Percentiles rank a stretch among this genome's conserved stretches.
Conservation (phyloP, 1,284 basidiomycete species). For the Golubevia sp. region DNA sequence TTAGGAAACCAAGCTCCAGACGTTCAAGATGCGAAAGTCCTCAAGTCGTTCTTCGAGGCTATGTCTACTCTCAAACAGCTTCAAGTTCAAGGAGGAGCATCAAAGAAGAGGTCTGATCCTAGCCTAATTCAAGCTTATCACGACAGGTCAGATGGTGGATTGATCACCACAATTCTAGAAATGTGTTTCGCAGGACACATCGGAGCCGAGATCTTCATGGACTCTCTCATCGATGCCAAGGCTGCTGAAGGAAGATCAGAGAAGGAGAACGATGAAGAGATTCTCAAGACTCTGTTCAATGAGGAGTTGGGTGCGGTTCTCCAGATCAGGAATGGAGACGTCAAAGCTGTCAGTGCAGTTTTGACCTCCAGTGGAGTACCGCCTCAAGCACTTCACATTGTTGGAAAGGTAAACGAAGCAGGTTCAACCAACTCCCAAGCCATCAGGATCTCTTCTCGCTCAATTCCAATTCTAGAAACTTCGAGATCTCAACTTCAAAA, state of each 20-base stretch:
- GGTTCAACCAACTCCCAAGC: conserved; percentile 64
- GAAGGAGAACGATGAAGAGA: too few species aligned
- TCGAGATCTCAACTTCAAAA: conserved; percentile 75
- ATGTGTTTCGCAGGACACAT: conserved; percentile 92
- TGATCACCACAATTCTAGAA: conserved; percentile 88
- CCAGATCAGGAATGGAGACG: conserved; percentile 74
- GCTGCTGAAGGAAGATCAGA: too few species aligned
- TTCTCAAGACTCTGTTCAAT: conserved; percentile 77
- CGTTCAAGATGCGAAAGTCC: conserved; percentile 75
- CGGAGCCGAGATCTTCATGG: conserved; percentile 75
- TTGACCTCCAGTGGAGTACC: conserved; percentile 78
- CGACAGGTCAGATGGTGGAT: conserved; percentile 94
- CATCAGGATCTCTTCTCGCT: conserved; percentile 18
- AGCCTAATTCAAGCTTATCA: conserved; percentile 88
- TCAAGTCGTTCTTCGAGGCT: conserved; percentile 82
- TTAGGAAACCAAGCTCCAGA: conserved; percentile 86
- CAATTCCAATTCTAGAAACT: conserved; percentile 51
- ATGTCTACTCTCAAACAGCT: conserved; percentile 72
- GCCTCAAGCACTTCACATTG: conserved; percentile 71
- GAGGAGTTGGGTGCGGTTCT: conserved; percentile 94
- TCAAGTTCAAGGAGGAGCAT: conserved; percentile 27
- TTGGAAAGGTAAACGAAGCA: conserved; percentile 67
- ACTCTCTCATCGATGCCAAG: conserved; percentile 64
- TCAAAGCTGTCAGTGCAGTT: conserved; percentile 69
- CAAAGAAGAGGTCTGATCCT: conserved; percentile 63